These are phyloP conservation scores for Cercospora janseana DNA, from an alignment of 2,329 filamentous ascomycete species.

Conservation along the genomic window DNA sequence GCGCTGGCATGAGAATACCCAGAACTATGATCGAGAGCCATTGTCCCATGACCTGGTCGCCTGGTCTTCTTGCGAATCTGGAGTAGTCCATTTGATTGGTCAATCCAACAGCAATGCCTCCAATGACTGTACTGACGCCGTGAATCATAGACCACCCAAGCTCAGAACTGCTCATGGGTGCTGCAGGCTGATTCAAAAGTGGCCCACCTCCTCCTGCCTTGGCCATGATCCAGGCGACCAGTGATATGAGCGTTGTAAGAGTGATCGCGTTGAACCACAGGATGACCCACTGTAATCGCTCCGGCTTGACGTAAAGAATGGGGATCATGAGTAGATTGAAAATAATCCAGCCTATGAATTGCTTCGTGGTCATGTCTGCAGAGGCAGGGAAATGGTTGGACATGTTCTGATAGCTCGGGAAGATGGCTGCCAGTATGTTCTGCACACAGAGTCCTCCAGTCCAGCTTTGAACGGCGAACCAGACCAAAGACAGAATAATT, in stretches of 20 bases:
- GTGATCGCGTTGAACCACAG: slow-evolving; percentile 46
- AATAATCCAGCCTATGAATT: slow-evolving; percentile 47
- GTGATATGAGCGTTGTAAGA: slow-evolving; percentile 49
- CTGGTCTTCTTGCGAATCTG: slow-evolving; percentile 38
- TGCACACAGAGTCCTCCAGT: slow-evolving; percentile 57
- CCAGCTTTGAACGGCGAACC: slow-evolving; percentile 62
- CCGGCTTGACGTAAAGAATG: slow-evolving; percentile 46
- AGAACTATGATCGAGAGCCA: slow-evolving; percentile 49
- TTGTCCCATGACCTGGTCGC: slow-evolving; percentile 49
- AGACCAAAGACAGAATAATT: slow-evolving; percentile 48
- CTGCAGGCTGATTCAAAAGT: slow-evolving; percentile 32
- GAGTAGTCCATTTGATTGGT: slow-evolving; percentile 44
- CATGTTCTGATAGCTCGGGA: slow-evolving; percentile 56
- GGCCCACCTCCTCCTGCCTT: slow-evolving; percentile 53
- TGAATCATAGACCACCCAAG: slow-evolving; percentile 43
- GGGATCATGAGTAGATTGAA: slow-evolving; percentile 49
- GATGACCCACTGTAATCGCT: slow-evolving; percentile 43
- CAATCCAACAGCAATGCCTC: slow-evolving; percentile 47
- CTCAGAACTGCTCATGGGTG: slow-evolving; percentile 39
- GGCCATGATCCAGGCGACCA: slow-evolving; percentile 60
- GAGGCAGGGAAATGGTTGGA: slow-evolving; percentile 51
- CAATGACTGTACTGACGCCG: slow-evolving; percentile 45
- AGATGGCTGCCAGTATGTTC: slow-evolving; percentile 56
- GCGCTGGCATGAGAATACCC: slow-evolving; percentile 50
- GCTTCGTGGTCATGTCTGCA: slow-evolving; percentile 48